Evolutionary conservation across 768 basidiomycete genomes (phyloP), one percentile per base, ranked within the genome.

Genomic region (Pleurotus sapidus): DNA sequence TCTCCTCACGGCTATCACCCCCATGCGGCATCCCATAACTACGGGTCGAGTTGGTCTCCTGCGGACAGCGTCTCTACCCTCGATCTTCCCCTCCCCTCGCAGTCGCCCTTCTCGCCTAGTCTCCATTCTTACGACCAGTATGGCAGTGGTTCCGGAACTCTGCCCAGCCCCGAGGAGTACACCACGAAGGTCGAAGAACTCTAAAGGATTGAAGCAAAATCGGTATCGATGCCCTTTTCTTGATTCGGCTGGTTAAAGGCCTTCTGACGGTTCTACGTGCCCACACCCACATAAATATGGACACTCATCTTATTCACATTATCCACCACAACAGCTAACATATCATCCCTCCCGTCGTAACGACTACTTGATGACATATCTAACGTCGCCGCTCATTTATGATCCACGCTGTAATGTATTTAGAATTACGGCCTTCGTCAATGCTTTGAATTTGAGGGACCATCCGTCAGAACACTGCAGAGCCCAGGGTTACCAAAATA

Each of bases 151-250:
- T 68, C 72, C 24, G 72, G 69, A 51, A 64, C 74, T 12, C 63
- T 77, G 49, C 72, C 77, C 18, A 76, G 73, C 55, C 72, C 77
- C 55, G 78, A 77, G 46, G 77, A 77, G 27, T 78, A 74, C 63
- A 68, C 74, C 14, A 70, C 49, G 15, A 50, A 50, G 37, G 49
- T 50, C 14, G 49, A 50, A 20, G 49, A 50, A 30, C 49, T 50
- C 30, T 34, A 34, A 11, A 34, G 30, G 30, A 34, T 50, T 38
- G 49, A 50, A 50, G 49, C 30, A 17, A 50, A 50, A 30, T 50
- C 27, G 20, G 23, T 15, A 24, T 25, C 15, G 23, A 68, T 37
- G 3, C 5, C 23, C 37, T 15, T 50, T 50, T 50, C 49, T 50
- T 50, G 49, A 34, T 50, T 50, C 49, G 49, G 18, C 4, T n/a